Conservation (phyloP, 805 yeast genomes). For the Kuraishia hungarica region DNA sequence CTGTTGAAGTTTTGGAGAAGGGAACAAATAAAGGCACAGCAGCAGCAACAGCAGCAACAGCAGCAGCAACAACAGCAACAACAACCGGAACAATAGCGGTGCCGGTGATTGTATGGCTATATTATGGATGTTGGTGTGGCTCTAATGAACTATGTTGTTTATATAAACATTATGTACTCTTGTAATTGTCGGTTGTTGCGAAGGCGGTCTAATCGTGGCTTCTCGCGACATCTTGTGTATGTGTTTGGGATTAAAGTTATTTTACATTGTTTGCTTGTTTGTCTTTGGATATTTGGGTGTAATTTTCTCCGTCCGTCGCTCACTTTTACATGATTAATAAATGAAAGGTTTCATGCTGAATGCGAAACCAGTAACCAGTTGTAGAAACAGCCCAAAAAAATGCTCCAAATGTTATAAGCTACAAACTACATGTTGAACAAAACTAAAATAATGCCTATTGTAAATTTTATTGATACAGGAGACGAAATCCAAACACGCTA, state of each 20-base stretch:
- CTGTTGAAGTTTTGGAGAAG: constrained; percentile 78
- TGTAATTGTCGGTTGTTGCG: neutral
- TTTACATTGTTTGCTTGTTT: neutral
- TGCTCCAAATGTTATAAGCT: neutral
- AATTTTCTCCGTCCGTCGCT: neutral
- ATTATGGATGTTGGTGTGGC: neutral
- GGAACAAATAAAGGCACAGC: constrained; percentile 38
- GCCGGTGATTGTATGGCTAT: neutral
- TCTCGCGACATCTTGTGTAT: neutral
- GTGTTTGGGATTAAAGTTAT: neutral
- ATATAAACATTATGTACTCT: neutral
- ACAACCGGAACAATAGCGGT: constrained; percentile 5
- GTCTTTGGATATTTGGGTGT: neutral
- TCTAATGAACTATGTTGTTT: neutral
- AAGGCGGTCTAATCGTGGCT: neutral
- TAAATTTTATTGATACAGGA: neutral
- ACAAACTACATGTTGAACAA: neutral
- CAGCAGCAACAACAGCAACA: constrained; percentile 8
- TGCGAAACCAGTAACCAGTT: neutral
- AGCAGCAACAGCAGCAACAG: constrained; percentile 8
- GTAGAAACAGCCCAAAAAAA: too few species aligned
- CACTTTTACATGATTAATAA: neutral
- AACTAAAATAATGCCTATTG: neutral
- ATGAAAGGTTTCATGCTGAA: neutral
- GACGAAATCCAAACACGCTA: neutral